Base-by-base conservation (phyloP, 164 flowering plant species). In the Dillenia suffruticosa region DNA sequence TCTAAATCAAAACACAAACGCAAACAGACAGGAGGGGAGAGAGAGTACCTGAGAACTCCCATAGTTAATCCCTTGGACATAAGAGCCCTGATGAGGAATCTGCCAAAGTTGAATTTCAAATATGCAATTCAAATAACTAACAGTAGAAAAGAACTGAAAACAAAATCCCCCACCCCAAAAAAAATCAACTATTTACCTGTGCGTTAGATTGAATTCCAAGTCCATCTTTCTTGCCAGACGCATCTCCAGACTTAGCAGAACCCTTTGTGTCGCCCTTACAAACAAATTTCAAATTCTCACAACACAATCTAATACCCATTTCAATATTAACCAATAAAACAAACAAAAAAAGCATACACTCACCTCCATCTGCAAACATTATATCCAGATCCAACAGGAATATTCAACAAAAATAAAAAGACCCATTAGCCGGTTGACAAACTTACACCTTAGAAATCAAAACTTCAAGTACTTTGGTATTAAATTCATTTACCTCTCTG, bases 211-310 rank as follows among this genome's bases (percentile, higher is more conserved):
- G 88, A 57, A 59, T 54, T n/a, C 74, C 80, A 63, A 62, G 64
- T 55, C 65, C 66, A 63, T 81, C 90, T 63, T 74, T 79, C 59
- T 64, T 75, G 5, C 57, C 50, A 44, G 75, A 71, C 32, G 60
- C 66, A 32, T 75, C 78, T 19, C 63, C 72, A 62, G 65, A 73
- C 68, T 72, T 85, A 6, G 74, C 75, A 16, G 88, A 76, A 1
- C 88, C 90, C 78, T 78, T 77, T 6, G 84, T 76, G 65, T 84
- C 90, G 56, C 87, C 90, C 85, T 84, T 44, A 49, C 17, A 68
- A 51, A 59, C 40, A 32, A 5, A 32, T 32, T 32, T 32, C 40
- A 32, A 32, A 32, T 32, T 32, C 40, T 32, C 11, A 11, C 1
- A 58, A 67, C 46, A 43, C n/a, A 65, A 60, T 22, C 46, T 9